These are phyloP conservation scores for Lactarius psammicola DNA, from an alignment of 768 basidiomycete genomes.

Conservation along the genomic window DNA sequence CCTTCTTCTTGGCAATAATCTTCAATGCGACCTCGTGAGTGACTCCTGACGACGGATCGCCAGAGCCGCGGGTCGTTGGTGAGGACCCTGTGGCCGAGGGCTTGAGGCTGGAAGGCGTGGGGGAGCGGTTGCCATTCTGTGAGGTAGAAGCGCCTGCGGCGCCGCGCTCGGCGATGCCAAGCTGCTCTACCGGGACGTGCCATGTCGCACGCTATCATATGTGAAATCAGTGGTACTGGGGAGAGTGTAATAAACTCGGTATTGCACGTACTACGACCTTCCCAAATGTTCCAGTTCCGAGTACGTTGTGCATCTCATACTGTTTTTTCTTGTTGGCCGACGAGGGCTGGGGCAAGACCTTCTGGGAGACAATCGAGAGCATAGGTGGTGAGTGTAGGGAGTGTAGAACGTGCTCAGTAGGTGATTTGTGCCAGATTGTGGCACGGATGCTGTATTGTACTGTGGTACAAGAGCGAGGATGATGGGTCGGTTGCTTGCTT, in stretches of 20 bases:
- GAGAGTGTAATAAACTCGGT: constrained; percentile 1
- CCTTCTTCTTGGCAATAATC: constrained; percentile 93
- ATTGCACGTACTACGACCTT: constrained; percentile 72
- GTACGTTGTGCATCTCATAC: constrained; percentile 67
- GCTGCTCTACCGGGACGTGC: constrained; percentile 66
- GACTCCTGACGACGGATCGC: constrained; percentile 35
- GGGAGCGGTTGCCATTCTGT: background rate
- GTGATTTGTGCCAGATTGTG: too few species aligned
- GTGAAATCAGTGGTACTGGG: constrained; percentile 1
- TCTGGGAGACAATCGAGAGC: constrained; percentile 42
- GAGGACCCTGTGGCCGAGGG: constrained; percentile 32
- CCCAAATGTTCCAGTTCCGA: constrained; percentile 87
- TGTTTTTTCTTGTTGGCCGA: constrained; percentile 85
- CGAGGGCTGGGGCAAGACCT: constrained; percentile 76
- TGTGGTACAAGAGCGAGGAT: too few species aligned
- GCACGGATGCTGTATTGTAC: too few species aligned
- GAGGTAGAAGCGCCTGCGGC: constrained; percentile 43
- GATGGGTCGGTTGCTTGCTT: background rate
- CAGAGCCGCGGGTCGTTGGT: constrained; percentile 30
- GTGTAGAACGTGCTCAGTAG: background rate
- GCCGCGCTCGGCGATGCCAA: constrained; percentile 55
- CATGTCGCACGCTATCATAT: constrained; percentile 64
- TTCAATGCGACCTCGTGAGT: constrained; percentile 82
- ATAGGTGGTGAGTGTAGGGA: background rate
- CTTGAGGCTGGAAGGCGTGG: constrained; percentile 9